Evolutionary conservation across 2,329 filamentous ascomycete species (phyloP), one percentile per base, ranked within the genome.

Genomic region (Acephala macrosclerotiorum): DNA sequence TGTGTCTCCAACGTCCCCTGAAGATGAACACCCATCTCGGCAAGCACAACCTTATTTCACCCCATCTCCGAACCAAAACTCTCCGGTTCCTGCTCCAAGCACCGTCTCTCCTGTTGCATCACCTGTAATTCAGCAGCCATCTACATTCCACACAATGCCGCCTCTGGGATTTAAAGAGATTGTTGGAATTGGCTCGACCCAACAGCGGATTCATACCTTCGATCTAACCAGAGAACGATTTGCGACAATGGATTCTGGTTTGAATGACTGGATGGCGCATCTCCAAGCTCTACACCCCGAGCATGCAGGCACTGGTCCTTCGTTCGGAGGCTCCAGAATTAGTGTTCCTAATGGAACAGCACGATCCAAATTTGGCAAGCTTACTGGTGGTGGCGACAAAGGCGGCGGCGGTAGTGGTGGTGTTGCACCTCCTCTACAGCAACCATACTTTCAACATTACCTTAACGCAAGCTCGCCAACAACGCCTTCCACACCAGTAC

Each of bases 141-240:
- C 63, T 4, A 47, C 64, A 14, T 58, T 60, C 14, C 40, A 42
- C n/a, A 51, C 56, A 18, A 62, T 60, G 12, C 71, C 65, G 33
- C 63, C 75, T 18, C 42, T 74, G 4, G 60, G 65, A 12, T 94
- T 96, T 78, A 87, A 89, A 59, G 91, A 97, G 65, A 97, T 97
- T 67, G 83, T 93, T 72, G 87, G 86, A 9, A 83, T 96, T 58
- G 83, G 86, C 18, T 87, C 86, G 1, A 78, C 89, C 0, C 77
- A 83, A 16, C 89, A 96, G 70, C 88, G 94, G 22, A 91, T 96
- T 66, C 82, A 84, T 51, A 89, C 88, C 16, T 97, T 92, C 76
- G 87, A 92, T 65, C 86, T 90, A 65, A 91, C 91, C 0, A 87
- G 93, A 53, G 80, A 86, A 18, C 86, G 91, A 55, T 93, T 94